Evolutionary conservation across 768 basidiomycete species (phyloP).

Genomic region (Leccinum fibrillosum): DNA sequence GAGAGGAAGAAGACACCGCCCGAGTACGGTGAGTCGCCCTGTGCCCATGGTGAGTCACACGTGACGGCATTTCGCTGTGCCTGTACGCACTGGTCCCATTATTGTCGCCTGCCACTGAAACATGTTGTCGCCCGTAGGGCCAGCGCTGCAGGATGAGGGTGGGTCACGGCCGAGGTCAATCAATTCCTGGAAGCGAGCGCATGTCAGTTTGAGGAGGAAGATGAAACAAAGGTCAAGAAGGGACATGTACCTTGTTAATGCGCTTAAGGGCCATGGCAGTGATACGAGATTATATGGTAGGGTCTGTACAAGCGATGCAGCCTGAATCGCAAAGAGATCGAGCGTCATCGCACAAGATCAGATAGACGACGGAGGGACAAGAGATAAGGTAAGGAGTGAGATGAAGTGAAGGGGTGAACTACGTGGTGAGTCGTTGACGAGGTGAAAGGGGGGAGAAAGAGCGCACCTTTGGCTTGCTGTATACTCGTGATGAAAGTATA

Average conservation of each 20-base stretch:
- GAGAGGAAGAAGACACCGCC: constrained; percentile 99
- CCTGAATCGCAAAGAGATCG: constrained; percentile 29
- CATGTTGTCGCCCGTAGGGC: constrained; percentile 96
- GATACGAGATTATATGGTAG: constrained; percentile 7
- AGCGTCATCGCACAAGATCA: constrained; percentile 39
- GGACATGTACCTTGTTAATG: constrained; percentile 87
- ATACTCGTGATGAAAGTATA: background rate
- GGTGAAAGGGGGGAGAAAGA: background rate
- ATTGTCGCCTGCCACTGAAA: constrained; percentile 99
- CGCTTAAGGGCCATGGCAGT: constrained; percentile 90
- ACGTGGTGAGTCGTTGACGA: background rate
- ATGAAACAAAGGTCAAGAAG: background rate
- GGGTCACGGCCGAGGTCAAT: constrained; percentile 99
- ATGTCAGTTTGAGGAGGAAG: background rate
- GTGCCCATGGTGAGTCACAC: constrained; percentile 25
- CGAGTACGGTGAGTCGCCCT: constrained; percentile 97
- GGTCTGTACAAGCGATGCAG: constrained; percentile 13
- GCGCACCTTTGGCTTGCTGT: constrained; percentile 10
- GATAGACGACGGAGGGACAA: constrained; percentile 1
- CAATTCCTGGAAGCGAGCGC: constrained; percentile 69
- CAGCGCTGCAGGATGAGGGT: constrained; percentile 98
- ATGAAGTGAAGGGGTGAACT: background rate
- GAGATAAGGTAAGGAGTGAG: background rate
- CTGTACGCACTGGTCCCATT: constrained; percentile 88
- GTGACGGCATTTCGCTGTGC: constrained; percentile 2